Evolutionary conservation across 73 alveolate species (phyloP).

Genomic region (Chromera velia): DNA sequence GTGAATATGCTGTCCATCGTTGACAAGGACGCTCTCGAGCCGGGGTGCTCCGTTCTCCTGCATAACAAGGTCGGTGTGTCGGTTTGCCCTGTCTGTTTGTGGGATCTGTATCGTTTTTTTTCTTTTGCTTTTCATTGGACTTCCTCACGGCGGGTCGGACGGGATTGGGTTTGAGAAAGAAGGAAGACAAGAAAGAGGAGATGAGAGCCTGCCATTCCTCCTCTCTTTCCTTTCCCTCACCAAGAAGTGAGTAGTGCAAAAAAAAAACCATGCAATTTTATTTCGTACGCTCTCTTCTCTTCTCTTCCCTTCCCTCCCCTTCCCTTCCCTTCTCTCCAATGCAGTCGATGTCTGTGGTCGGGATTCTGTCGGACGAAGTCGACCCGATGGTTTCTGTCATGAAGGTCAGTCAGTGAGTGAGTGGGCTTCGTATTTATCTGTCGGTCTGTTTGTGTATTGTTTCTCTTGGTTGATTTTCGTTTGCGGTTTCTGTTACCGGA

Average conservation of each 20-base stretch:
- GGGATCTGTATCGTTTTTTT: no score
- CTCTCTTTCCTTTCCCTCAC: not conserved
- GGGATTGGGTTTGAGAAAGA: not conserved
- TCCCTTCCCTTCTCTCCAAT: not conserved
- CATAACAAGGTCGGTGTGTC: conserved; percentile 54
- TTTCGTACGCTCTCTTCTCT: not conserved
- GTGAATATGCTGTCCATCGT: conserved; percentile 89
- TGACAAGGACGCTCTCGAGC: conserved; percentile 90
- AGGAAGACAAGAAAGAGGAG: not conserved
- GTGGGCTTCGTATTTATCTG: no score
- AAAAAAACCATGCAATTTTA: no score
- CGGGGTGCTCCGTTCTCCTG: conserved; percentile 91
- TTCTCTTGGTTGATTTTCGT: no score
- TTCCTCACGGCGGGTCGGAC: no score
- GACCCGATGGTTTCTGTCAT: conserved; percentile 95
- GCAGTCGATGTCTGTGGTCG: conserved; percentile 79
- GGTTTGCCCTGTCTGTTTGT: no score
- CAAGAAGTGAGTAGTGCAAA: no score
- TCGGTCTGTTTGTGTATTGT: no score
- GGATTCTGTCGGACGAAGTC: conserved; percentile 92
- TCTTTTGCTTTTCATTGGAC: no score
- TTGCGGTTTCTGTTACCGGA: no score
- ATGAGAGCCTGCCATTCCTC: not conserved
- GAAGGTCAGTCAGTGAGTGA: no score
- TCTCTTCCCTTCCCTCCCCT: not conserved